Evolutionary conservation across 2,329 filamentous ascomycete species (phyloP).

Genomic region (Trichoderma lentiforme): DNA sequence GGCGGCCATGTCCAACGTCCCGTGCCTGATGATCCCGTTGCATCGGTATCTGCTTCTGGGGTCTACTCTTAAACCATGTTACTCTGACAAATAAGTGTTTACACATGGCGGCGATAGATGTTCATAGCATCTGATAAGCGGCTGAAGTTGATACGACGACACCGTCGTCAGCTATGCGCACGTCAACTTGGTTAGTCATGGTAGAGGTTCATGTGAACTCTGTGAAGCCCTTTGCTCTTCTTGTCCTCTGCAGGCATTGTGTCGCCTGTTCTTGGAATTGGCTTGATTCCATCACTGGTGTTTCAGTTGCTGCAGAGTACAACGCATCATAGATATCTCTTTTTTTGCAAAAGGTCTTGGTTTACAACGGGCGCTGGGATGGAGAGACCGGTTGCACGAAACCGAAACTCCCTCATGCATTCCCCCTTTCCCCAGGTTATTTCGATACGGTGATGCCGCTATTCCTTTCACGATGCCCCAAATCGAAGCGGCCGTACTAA

Average conservation of each 20-base stretch:
- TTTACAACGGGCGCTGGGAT: background rate
- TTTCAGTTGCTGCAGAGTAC: background rate
- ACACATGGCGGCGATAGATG: background rate
- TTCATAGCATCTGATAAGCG: background rate
- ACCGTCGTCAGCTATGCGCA: background rate
- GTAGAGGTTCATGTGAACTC: background rate
- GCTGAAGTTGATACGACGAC: background rate
- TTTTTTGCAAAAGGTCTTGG: background rate
- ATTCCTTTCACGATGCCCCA: background rate
- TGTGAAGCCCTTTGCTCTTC: background rate
- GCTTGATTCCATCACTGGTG: background rate
- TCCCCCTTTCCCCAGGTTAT: background rate
- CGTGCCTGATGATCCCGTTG: conserved; percentile 9
- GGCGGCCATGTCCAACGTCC: background rate
- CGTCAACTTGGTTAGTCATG: background rate
- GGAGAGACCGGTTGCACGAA: background rate
- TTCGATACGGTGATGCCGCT: background rate
- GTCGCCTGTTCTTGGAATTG: background rate
- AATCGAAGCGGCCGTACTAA: background rate
- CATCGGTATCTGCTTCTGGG: background rate
- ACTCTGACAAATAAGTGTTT: background rate
- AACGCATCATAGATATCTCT: background rate
- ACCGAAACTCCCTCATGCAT: background rate
- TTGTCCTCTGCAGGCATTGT: background rate
- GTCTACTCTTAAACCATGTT: background rate